Evolutionary conservation across 805 yeast genomes (phyloP).

Genomic region (Nakazawaea ishiwadae): DNA sequence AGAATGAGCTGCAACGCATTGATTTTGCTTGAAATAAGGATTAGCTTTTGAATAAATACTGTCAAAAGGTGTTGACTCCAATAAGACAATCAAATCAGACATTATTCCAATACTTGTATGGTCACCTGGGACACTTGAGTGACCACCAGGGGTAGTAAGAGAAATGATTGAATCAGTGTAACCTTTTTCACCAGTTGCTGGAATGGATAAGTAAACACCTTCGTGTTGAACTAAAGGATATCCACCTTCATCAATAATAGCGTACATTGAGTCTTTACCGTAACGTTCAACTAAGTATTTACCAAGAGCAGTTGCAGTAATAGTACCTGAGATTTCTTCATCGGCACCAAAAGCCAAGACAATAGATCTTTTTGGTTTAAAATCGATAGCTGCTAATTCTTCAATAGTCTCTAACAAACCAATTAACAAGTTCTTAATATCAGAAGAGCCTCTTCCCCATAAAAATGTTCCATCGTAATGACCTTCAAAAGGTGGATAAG

Average conservation of each 20-base stretch:
- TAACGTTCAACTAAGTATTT: slow-evolving; percentile 41
- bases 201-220: slow-evolving; percentile 47
- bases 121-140: slow-evolving; percentile 72
- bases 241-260: slow-evolving; percentile 70
- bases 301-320: slow-evolving; percentile 51
- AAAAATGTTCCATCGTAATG: slow-evolving; percentile 56
- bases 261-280: slow-evolving; percentile 54
- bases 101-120: slow-evolving; percentile 74
- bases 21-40: slow-evolving; percentile 57
- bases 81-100: slow-evolving; percentile 44
- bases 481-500: slow-evolving; percentile 60
- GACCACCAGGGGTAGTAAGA: slow-evolving; percentile 71
- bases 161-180: slow-evolving; percentile 37
- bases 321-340: slow-evolving; percentile 63
- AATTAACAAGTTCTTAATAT: slow-evolving; percentile 63
- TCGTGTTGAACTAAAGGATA: slow-evolving; percentile 33
- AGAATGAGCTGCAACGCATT: slow-evolving; percentile 56
- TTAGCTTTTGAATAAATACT: slow-evolving; percentile 43
- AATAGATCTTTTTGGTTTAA: slow-evolving; percentile 54
- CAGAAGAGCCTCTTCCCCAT: slow-evolving; percentile 74
- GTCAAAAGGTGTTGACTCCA: slow-evolving; percentile 55
- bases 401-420: slow-evolving; percentile 64
- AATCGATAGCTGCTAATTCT: slow-evolving; percentile 44
- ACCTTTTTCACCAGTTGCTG: slow-evolving; percentile 63
- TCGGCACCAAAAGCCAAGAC: slow-evolving; percentile 69